Evolutionary conservation across 179 eudicot genomes (phyloP).

Genomic region (Dionaea muscipula): DNA sequence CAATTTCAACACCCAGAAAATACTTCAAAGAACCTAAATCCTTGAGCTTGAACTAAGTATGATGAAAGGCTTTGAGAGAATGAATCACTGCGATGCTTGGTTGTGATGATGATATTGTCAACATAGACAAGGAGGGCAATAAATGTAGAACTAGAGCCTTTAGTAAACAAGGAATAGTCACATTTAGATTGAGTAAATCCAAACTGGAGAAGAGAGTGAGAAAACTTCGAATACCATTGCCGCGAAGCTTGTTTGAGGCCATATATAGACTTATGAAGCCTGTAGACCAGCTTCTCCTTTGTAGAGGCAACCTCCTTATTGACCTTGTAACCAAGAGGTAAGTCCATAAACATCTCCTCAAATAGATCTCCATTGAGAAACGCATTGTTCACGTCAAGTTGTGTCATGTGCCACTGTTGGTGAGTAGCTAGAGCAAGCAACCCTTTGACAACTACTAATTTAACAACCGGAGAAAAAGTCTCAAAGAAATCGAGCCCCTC

Average conservation of each 20-base stretch:
- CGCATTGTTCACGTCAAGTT: background rate
- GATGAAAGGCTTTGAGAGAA: background rate
- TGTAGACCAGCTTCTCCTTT: background rate
- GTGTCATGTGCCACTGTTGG: background rate
- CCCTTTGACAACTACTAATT: background rate
- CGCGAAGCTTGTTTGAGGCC: background rate
- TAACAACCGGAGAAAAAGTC: conserved; percentile 4
- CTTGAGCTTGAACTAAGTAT: background rate
- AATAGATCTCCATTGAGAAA: background rate
- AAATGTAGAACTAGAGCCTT: background rate
- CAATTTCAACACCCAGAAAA: no score
- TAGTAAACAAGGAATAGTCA: background rate
- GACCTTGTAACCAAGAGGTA: background rate
- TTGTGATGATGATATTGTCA: background rate
- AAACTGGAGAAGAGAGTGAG: background rate
- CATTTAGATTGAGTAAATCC: background rate
- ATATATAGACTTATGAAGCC: background rate
- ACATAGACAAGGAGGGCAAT: background rate
- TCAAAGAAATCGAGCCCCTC: background rate
- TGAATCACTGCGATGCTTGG: background rate
- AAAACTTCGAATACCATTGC: background rate
- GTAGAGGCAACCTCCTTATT: no score
- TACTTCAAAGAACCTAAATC: background rate
- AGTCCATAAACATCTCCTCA: background rate
- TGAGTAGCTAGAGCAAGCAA: background rate